Evolutionary conservation across 2,329 filamentous ascomycete species (phyloP), one percentile per base, ranked within the genome.

Genomic region (Aurifilum marmelostoma): DNA sequence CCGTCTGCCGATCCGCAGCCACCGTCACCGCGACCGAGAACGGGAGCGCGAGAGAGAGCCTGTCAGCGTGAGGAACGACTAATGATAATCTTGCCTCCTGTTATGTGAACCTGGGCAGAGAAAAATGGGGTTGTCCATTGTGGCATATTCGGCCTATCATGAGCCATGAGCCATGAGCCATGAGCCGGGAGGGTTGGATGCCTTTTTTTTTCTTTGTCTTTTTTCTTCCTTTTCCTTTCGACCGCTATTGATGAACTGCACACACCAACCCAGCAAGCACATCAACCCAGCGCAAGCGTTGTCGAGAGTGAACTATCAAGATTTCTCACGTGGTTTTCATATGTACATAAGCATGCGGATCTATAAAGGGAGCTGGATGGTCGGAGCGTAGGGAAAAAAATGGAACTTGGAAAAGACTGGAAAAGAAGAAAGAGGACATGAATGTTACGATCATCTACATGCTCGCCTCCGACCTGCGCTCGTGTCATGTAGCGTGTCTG

Each of bases 21-120:
- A 79, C 63, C 75, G 75, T 63, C 76, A 78, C n/a, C 75, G 75
- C 1, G 77, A 77, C 8, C 67, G 72, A 14, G 71, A 70, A 24
- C 52, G 68, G 39, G 69, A 70, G n/a, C 59, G 65, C n/a, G 68
- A 69, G 52, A 61, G 66, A 34, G 68, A 67, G 6, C 66, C 69
- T 34, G 67, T 71, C 29, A 63, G 61, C n/a, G 67, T 58, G 61
- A 74, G 63, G 71, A 76, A 69, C 14, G 71, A 73, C 24, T 71
- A 29, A 71, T 37, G 43, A 9, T 16, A 24, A 27, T 21, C 18
- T n/a, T 60, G n/a, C n/a, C n/a, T n/a, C n/a, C n/a, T n/a, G n/a
- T n/a, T n/a, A n/a, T n/a, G n/a, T n/a, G n/a, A n/a, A n/a, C n/a
- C n/a, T n/a, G n/a, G n/a, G n/a, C n/a, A n/a, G n/a, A n/a, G n/a